A percentile compares a stretch with the other conserved stretches of the same genome.
These are phyloP conservation scores for Penicillium aurantiogriseum DNA, from an alignment of 2,329 filamentous ascomycete genomes.

Conservation along the genomic window DNA sequence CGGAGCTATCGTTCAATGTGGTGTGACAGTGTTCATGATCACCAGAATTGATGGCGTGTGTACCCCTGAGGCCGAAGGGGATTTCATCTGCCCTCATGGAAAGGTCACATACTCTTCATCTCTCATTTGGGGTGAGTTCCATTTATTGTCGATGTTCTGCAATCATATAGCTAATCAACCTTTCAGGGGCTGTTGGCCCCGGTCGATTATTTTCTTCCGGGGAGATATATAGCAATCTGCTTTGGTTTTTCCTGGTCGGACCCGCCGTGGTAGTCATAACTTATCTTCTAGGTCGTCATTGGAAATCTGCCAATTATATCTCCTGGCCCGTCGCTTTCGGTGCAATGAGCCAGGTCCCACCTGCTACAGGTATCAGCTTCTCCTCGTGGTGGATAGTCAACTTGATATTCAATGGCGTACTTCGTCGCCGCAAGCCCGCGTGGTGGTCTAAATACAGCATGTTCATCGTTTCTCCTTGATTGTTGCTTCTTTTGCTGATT, in stretches of 20 bases:
- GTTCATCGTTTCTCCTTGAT: conserved; percentile 7
- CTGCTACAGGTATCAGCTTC: conserved; percentile 68
- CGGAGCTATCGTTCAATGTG: conserved; percentile 50
- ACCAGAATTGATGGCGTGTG: conserved; percentile 49
- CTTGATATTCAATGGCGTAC: conserved; percentile 47
- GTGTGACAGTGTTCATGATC: conserved; percentile 51
- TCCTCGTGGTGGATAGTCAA: conserved; percentile 62
- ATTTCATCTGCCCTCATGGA: conserved; percentile 58
- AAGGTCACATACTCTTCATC: conserved; percentile 66
- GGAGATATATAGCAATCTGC: conserved; percentile 62
- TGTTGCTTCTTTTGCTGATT: conserved; percentile 8
- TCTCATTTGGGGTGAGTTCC: conserved; percentile 61
- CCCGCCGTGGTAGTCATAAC: conserved; percentile 61
- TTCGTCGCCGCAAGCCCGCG: conserved; percentile 45
- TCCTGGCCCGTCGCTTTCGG: conserved; percentile 68
- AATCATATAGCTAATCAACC: not conserved
- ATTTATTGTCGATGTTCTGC: not conserved
- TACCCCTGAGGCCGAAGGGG: conserved; percentile 57
- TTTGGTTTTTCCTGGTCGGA: conserved; percentile 71
- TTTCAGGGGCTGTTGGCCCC: conserved; percentile 61
- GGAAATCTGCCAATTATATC: conserved; percentile 64
- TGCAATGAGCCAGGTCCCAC: conserved; percentile 63
- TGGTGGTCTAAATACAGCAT: conserved; percentile 51
- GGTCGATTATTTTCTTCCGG: conserved; percentile 63
- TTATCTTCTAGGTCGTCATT: conserved; percentile 57